Conservation (phyloP, 129 eudicot genomes). For the Calendula officinalis region DNA sequence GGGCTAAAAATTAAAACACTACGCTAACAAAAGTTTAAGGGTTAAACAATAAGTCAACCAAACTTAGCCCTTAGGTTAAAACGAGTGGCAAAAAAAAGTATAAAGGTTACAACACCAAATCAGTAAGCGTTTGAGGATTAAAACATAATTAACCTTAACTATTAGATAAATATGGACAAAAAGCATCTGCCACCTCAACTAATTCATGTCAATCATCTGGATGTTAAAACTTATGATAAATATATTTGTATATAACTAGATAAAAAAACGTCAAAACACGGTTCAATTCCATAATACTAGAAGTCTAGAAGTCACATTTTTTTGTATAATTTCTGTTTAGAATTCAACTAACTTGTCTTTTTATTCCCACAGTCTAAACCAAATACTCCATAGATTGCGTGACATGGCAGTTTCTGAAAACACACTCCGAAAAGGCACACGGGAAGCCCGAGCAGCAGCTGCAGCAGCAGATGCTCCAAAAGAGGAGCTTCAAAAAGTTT, state of each 20-base stretch:
- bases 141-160: neutral
- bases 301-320: neutral
- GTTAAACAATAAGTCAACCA: too few species aligned
- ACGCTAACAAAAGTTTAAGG: too few species aligned
- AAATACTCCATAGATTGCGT: conserved; percentile 63
- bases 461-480: conserved; percentile 58
- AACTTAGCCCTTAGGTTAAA: too few species aligned
- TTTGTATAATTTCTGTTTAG: neutral
- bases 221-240: neutral
- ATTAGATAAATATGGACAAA: neutral
- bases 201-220: neutral
- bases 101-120: too few species aligned
- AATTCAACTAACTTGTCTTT: conserved; percentile 2
- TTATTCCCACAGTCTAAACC: conserved; percentile 48
- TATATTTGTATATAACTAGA: neutral
- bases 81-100: too few species aligned
- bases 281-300: conserved; percentile 1
- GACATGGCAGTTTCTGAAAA: conserved; percentile 53
- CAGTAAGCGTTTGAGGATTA: too few species aligned
- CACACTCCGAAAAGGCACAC: conserved; percentile 34
- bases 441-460: conserved; percentile 54
- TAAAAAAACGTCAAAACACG: neutral
- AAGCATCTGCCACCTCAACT: neutral
- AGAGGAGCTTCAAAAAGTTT: conserved; percentile 53
- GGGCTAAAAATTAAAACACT: too few species aligned